These are phyloP conservation scores for Wickerhamomyces bovis DNA, from an alignment of 805 yeast species.

Conservation along the genomic window DNA sequence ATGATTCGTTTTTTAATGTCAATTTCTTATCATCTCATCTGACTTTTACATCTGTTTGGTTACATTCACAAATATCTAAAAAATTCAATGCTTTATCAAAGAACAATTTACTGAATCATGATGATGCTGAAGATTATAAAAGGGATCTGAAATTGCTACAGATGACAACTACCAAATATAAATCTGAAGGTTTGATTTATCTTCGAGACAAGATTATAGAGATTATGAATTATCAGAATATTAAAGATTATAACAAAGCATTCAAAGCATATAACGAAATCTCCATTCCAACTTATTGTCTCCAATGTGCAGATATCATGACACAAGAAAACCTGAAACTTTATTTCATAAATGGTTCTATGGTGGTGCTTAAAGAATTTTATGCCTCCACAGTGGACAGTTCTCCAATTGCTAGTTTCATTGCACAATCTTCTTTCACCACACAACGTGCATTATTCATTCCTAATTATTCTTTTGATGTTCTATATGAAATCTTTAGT, in stretches of 20 bases:
- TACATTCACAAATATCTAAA: conserved; percentile 13
- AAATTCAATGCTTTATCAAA: conserved; percentile 4
- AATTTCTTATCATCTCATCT: conserved; percentile 7
- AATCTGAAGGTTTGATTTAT: conserved; percentile 5
- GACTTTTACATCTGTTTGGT: conserved; percentile 12
- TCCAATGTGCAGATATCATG: conserved; percentile 15
- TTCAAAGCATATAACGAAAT: conserved; percentile 1
- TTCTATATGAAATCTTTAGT: conserved; percentile 15
- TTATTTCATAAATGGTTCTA: conserved; percentile 15
- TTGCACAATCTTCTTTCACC: conserved; percentile 3
- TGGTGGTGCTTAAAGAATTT: conserved; percentile 12
- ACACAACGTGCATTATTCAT: conserved; percentile 12
- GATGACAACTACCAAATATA: conserved; percentile 2
- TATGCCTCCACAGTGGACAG: conserved; percentile 8
- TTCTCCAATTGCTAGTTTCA: conserved; percentile 14
- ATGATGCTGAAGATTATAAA: conserved; percentile 1
- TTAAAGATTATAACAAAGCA: conserved; percentile 6
- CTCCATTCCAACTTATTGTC: conserved; percentile 10
- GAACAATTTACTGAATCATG: background rate
- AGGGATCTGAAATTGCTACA: conserved; percentile 2
- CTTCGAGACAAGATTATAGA: conserved; percentile 8
- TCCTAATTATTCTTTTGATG: conserved; percentile 14
- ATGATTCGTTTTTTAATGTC: conserved; percentile 6
- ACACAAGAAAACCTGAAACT: conserved; percentile 5
- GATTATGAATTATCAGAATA: conserved; percentile 10